Evolutionary conservation across 768 basidiomycete genomes (phyloP).

Genomic region (Podaxis mareebaensis): DNA sequence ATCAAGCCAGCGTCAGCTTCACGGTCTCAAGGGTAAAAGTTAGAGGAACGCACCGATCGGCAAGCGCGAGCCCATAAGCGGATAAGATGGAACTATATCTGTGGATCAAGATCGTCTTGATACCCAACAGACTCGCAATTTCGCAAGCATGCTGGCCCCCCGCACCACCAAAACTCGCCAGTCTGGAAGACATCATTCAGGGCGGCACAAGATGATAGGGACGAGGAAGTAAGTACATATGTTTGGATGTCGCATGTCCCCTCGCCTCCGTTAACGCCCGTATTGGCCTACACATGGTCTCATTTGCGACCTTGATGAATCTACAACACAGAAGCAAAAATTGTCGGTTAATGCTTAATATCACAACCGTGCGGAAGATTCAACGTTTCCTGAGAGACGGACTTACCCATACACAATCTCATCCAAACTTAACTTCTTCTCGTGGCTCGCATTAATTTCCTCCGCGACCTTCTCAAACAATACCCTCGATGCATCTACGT

Average conservation of each 20-base stretch:
- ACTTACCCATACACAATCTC: conserved; percentile 87
- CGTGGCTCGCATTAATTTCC: conserved; percentile 69
- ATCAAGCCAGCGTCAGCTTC: not conserved
- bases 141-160: conserved; percentile 94
- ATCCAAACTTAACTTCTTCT: conserved; percentile 64
- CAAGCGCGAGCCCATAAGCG: conserved; percentile 91
- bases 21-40: not conserved
- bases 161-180: conserved; percentile 88
- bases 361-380: not conserved
- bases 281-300: conserved; percentile 95
- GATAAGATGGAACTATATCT: conserved; percentile 91
- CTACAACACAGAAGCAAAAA: conserved; percentile 34
- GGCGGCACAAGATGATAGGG: not conserved
- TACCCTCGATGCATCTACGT: conserved; percentile 64
- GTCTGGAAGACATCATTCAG: conserved; percentile 40
- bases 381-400: not conserved
- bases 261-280: conserved; percentile 88
- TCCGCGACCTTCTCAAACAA: conserved; percentile 69
- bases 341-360: not conserved
- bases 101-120: conserved; percentile 86
- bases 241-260: conserved; percentile 80
- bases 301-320: conserved; percentile 95
- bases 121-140: conserved; percentile 83
- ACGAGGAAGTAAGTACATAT: conserved; percentile 44
- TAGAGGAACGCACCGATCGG: conserved; percentile 55